A percentile compares a stretch with the other conserved stretches of the same genome.
Evolutionary conservation across 768 basidiomycete species (phyloP).

Genomic region (Calvatia gigantea): DNA sequence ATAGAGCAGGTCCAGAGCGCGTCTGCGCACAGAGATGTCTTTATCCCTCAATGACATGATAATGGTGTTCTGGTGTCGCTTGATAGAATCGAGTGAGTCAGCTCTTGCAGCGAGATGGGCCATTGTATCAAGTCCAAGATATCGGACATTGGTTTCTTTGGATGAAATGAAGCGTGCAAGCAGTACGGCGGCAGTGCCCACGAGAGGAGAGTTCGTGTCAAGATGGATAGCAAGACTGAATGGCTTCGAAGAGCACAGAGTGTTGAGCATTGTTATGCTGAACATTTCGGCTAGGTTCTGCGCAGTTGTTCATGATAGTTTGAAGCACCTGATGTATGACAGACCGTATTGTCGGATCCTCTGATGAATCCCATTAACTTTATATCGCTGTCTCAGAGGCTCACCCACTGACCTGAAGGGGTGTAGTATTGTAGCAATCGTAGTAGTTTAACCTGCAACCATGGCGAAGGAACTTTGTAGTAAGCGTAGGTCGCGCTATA

Average conservation of each 20-base stretch:
- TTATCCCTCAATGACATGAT: slow-evolving; percentile 93
- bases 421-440: slow-evolving; percentile 94
- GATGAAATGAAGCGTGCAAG: slow-evolving; percentile 96
- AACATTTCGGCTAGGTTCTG: slow-evolving; percentile 89
- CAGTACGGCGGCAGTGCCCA: slow-evolving; percentile 82
- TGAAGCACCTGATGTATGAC: slow-evolving; percentile 82
- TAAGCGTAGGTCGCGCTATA: slow-evolving; percentile 89
- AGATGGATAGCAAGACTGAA: slow-evolving; percentile 94
- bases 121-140: slow-evolving; percentile 97
- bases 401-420: slow-evolving; percentile 69
- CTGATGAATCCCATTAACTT: slow-evolving; percentile 35
- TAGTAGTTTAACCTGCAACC: slow-evolving; percentile 95
- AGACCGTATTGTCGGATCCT: slow-evolving; percentile 76
- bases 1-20: slow-evolving; percentile 93
- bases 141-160: slow-evolving; percentile 97
- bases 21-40: slow-evolving; percentile 92
- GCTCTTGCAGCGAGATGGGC: slow-evolving; percentile 95
- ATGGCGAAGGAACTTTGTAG: slow-evolving; percentile 96
- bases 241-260: slow-evolving; percentile 97
- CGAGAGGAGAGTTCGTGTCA: slow-evolving; percentile 86
- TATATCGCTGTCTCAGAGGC: background rate
- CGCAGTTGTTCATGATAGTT: slow-evolving; percentile 86
- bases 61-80: slow-evolving; percentile 94
- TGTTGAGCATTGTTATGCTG: slow-evolving; percentile 99
- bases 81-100: slow-evolving; percentile 88